Evolutionary conservation across 352 stramenopile species (phyloP), one percentile per base, ranked within the genome.

Genomic region (Phytopythium ostracodes): DNA sequence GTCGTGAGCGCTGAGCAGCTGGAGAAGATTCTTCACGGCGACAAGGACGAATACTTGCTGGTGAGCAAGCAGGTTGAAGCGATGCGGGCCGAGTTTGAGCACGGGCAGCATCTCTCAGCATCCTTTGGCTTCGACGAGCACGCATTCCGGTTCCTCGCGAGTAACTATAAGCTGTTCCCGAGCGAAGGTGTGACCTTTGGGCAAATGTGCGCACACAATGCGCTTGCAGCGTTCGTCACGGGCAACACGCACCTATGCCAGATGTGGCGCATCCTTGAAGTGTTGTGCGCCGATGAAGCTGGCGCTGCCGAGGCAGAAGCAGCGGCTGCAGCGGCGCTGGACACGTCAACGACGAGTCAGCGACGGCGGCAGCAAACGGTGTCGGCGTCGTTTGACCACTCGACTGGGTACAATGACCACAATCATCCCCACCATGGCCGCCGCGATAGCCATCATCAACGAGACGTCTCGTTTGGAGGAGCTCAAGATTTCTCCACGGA

Each of bases 71-170:
- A 84, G 47, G 62, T 88, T 22, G 79, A 90, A 46, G 61, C 59
- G 1, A 80, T 92, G 77, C 76, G 86, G 4, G 67, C 77, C 38
- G 72, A 89, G 56, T 91, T 94, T 62, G 72, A 87, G 56, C 70
- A 91, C 62, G 72, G 77, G 0, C 65, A 77, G n/a, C 68, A 91
- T 18, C 70, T 94, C 31, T 89, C 87, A 51, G 83, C 91, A 22
- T 81, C 82, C 0, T 96, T 94, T 62, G 87, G 87, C 0, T 96
- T 96, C 63, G 84, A 96, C 59, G 84, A 94, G 65, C 72, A 93
- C 54, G 81, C 83, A 0, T 96, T 96, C 53, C 77, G 84, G 0
- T 96, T 94, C 31, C 67, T 96, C 2, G 85, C 87, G 20, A 84
- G 78, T 17, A 72, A 94, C 38, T 96, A 96, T 51, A 62, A 74